phyloP scores from a whole-genome alignment of 129 eudicot genomes.

The sunflower (Helianthus annuus) region DNA sequence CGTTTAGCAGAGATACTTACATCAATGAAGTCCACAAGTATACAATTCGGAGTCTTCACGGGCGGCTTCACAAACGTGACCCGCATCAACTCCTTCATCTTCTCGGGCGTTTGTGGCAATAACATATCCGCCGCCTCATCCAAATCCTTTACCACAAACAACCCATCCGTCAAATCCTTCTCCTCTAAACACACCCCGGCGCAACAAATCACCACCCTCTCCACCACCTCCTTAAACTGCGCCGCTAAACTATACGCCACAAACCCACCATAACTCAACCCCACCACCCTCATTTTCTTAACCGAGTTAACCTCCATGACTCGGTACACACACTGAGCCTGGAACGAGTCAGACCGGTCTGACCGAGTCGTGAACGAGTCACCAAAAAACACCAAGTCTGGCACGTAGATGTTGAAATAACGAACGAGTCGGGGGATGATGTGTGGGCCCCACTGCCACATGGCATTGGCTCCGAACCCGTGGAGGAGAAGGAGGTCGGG shows the following conservation, averaged over 20 bases:
- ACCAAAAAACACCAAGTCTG: constrained; percentile 84
- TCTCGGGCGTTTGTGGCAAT: constrained; percentile 75
- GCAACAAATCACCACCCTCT: constrained; percentile 75
- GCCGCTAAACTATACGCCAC: constrained; percentile 82
- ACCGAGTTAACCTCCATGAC: constrained; percentile 61
- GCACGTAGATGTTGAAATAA: constrained; percentile 78
- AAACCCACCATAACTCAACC: constrained; percentile 90
- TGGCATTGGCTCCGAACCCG: constrained; percentile 82
- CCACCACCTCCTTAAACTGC: constrained; percentile 58
- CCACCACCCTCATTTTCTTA: constrained; percentile 55
- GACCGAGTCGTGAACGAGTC: constrained; percentile 63
- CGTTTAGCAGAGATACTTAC: constrained; percentile 24
- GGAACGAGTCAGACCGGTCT: constrained; percentile 71
- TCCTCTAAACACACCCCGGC: constrained; percentile 88
- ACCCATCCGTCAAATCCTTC: constrained; percentile 64
- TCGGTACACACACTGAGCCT: constrained; percentile 79
- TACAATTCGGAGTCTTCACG: constrained; percentile 55
- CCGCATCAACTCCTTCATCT: constrained; percentile 59
- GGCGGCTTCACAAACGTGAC: constrained; percentile 65
- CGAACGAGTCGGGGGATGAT: constrained; percentile 40
- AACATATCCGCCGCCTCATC: constrained; percentile 68
- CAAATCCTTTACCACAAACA: constrained; percentile 65
- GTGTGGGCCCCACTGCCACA: constrained; percentile 78
- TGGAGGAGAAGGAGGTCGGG: constrained; percentile 72
- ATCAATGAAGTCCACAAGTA: constrained; percentile 67